These are phyloP conservation scores for Fusarium sp. DNA, from an alignment of 2,329 filamentous ascomycete genomes.

Conservation along the genomic window DNA sequence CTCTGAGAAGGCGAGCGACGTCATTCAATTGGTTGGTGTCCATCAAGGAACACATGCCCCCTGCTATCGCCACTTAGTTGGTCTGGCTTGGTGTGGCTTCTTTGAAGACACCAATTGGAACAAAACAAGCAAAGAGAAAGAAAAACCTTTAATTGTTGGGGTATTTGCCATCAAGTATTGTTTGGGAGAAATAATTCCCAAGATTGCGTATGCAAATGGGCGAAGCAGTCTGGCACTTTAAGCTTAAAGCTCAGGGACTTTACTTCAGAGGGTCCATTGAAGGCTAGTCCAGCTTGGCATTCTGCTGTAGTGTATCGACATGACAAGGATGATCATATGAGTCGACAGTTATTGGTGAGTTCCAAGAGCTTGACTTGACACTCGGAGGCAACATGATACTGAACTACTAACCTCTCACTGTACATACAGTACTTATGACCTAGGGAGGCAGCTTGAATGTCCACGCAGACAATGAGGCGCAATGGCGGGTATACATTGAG, in stretches of 20 bases:
- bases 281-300: constrained; percentile 28
- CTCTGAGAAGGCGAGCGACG: constrained; percentile 39
- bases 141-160: constrained; percentile 3
- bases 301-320: background rate
- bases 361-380: background rate
- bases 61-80: constrained; percentile 33
- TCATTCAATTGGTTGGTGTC: constrained; percentile 41
- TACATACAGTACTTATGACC: too few species aligned
- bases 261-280: constrained; percentile 13
- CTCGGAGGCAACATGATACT: background rate
- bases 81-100: constrained; percentile 1
- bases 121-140: background rate
- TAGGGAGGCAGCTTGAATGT: background rate
- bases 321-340: constrained; percentile 1
- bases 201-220: constrained; percentile 32
- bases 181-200: background rate
- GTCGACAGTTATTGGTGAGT: constrained; percentile 10
- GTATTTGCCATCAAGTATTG: background rate
- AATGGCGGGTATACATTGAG: constrained; percentile 4
- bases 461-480: constrained; percentile 18
- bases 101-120: background rate
- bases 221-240: constrained; percentile 29
- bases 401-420: background rate
- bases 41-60: constrained; percentile 17
- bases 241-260: constrained; percentile 31